Percentiles rank a stretch among this genome's conserved stretches.
These are phyloP conservation scores for Boletus reticulatus DNA, from an alignment of 768 basidiomycete genomes.

Conservation along the genomic window DNA sequence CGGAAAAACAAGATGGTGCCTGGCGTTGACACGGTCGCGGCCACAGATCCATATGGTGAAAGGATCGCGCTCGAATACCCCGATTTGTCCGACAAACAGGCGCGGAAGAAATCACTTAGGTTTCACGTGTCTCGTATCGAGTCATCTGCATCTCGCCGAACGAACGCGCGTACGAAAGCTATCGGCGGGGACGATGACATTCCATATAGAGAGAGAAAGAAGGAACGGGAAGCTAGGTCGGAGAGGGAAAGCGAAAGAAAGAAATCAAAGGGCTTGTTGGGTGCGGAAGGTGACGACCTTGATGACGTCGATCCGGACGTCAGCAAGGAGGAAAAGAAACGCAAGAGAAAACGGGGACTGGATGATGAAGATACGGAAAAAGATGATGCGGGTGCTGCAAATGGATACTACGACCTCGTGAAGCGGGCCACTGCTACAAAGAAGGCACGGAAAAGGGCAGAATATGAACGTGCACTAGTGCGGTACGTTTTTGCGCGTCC, in stretches of 20 bases:
- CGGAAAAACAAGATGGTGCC: constrained; percentile 16
- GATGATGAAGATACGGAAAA: constrained; percentile 42
- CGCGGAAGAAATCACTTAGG: constrained; percentile 76
- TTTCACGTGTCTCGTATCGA: constrained; percentile 96
- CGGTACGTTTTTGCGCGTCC: constrained; percentile 42
- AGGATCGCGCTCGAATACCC: constrained; percentile 59
- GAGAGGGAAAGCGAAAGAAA: constrained; percentile 43
- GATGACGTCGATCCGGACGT: constrained; percentile 53
- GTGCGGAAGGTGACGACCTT: constrained; percentile 64
- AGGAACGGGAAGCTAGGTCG: constrained; percentile 54
- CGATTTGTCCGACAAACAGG: constrained; percentile 81
- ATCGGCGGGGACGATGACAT: constrained; percentile 93
- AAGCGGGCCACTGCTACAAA: constrained; percentile 67
- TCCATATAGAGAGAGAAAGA: constrained; percentile 78
- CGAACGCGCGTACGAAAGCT: constrained; percentile 66
- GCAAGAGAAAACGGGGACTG: constrained; percentile 37
- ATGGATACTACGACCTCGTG: constrained; percentile 91
- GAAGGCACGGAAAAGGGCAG: constrained; percentile 78
- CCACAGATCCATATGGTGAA: constrained; percentile 65
- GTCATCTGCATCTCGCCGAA: constrained; percentile 70
- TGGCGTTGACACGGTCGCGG: constrained; percentile 4
- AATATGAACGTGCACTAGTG: constrained; percentile 66
- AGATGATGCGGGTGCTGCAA: constrained; percentile 46
- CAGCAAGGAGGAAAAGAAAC: constrained; percentile 32
- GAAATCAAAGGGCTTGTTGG: constrained; percentile 33